phyloP scores from a whole-genome alignment of 108 stramenopile genomes.

The Pelagomonas calceolata region DNA sequence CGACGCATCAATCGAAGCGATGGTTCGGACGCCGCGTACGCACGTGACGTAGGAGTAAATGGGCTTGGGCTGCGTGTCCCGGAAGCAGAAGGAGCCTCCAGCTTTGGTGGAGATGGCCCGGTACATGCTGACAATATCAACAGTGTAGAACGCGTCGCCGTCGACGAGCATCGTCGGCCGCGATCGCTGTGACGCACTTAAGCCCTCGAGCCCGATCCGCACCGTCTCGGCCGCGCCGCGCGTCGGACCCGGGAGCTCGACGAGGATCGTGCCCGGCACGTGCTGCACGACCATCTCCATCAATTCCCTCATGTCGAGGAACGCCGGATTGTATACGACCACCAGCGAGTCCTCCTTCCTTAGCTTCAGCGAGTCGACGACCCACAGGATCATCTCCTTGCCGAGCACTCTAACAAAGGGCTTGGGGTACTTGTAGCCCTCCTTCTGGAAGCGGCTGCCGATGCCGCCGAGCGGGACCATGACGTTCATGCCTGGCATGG shows the following conservation, averaged over 20 bases:
- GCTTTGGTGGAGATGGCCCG: background rate
- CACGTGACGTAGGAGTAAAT: background rate
- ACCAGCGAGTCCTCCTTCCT: background rate
- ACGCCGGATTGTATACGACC: background rate
- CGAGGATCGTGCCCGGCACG: background rate
- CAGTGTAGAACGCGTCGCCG: background rate
- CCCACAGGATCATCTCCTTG: background rate
- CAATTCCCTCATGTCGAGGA: background rate
- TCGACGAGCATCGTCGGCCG: background rate
- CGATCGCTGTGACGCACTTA: background rate
- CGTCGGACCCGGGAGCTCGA: background rate
- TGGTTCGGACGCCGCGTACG: too few relatives aligned
- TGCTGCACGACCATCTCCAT: background rate
- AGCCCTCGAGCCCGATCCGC: background rate
- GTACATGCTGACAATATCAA: background rate
- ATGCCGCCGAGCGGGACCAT: slow-evolving; percentile 2
- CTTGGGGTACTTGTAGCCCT: background rate
- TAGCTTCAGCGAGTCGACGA: background rate
- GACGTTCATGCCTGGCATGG: background rate
- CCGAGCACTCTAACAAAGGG: background rate
- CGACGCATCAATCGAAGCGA: too few relatives aligned
- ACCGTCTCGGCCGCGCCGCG: background rate
- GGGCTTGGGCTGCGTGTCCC: background rate
- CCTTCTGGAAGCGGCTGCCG: background rate
- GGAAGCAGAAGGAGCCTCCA: background rate